A percentile compares a stretch with the other conserved stretches of the same genome.
These are phyloP conservation scores for Vitis hybrid DNA, from an alignment of 177 flowering plant genomes.

Conservation along the genomic window DNA sequence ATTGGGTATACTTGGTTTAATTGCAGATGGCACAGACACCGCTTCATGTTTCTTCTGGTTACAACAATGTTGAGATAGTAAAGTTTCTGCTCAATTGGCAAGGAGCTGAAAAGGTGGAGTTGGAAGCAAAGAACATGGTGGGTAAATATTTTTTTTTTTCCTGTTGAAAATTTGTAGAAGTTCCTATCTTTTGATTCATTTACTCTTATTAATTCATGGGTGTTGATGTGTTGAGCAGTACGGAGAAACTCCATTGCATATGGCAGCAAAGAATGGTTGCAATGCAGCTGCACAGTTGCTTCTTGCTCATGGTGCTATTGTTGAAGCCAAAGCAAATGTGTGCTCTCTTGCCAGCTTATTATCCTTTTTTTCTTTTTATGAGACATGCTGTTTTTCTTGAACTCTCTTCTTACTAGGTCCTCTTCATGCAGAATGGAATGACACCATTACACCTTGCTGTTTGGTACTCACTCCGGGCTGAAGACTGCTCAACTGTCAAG, in stretches of 20 bases:
- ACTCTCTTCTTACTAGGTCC: conserved; percentile 1
- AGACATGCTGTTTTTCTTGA: neutral
- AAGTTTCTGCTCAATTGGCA: conserved; percentile 67
- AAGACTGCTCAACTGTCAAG: conserved; percentile 70
- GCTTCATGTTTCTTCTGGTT: conserved; percentile 89
- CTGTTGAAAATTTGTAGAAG: neutral
- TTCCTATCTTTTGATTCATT: neutral
- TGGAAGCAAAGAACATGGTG: conserved; percentile 97
- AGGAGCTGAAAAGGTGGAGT: conserved; percentile 69
- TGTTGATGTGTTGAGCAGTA: conserved; percentile 48
- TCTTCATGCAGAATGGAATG: conserved; percentile 85
- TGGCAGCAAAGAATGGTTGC: conserved; percentile 98
- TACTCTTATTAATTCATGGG: neutral
- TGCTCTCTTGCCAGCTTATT: conserved; percentile 9
- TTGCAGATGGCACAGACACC: conserved; percentile 97
- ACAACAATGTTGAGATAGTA: conserved; percentile 66
- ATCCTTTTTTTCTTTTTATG: neutral
- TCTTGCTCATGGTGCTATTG: conserved; percentile 75
- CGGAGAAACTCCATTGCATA: conserved; percentile 98
- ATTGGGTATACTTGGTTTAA: conserved; percentile 5
- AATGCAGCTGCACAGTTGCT: conserved; percentile 75
- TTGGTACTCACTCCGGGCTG: conserved; percentile 77
- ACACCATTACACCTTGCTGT: conserved; percentile 97
- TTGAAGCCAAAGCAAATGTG: conserved; percentile 96
- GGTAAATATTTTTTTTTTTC: conserved; percentile 3